phyloP scores from a whole-genome alignment of 805 yeast genomes.

The Sungouiozyma ichnusensis region DNA sequence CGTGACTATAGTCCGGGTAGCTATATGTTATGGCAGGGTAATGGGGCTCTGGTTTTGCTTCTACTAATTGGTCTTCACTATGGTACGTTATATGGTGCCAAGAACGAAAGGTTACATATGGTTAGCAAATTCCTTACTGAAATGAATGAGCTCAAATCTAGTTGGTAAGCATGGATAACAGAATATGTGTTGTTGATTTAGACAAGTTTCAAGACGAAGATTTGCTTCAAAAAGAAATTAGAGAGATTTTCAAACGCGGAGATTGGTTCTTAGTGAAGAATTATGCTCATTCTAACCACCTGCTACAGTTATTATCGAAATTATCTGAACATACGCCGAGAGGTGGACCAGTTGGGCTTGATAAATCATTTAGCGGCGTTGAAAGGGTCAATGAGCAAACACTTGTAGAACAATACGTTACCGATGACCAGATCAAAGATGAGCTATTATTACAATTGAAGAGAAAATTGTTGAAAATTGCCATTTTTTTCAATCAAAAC shows the following conservation, averaged over 20 bases:
- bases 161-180: not conserved
- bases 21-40: too few species aligned
- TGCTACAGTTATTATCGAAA: conserved; percentile 9
- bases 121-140: too few species aligned
- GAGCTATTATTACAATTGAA: not conserved
- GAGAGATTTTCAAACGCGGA: conserved; percentile 11
- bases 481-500: not conserved
- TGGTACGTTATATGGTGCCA: too few species aligned
- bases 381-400: conserved; percentile 9
- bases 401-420: conserved; percentile 21
- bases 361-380: conserved; percentile 22
- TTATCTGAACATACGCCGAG: conserved; percentile 5
- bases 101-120: too few species aligned
- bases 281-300: conserved; percentile 18
- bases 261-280: conserved; percentile 25
- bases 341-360: conserved; percentile 14
- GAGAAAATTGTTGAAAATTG: not conserved
- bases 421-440: conserved; percentile 1
- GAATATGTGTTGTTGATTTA: conserved; percentile 14
- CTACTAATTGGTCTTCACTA: too few species aligned
- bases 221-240: conserved; percentile 17
- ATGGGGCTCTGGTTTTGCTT: too few species aligned
- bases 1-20: too few species aligned
- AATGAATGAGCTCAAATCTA: too few species aligned
- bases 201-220: conserved; percentile 17